A percentile compares a stretch with the other conserved stretches of the same genome.
Conservation (phyloP, 495 filamentous ascomycete genomes). For the Gamarada debralockiae region DNA sequence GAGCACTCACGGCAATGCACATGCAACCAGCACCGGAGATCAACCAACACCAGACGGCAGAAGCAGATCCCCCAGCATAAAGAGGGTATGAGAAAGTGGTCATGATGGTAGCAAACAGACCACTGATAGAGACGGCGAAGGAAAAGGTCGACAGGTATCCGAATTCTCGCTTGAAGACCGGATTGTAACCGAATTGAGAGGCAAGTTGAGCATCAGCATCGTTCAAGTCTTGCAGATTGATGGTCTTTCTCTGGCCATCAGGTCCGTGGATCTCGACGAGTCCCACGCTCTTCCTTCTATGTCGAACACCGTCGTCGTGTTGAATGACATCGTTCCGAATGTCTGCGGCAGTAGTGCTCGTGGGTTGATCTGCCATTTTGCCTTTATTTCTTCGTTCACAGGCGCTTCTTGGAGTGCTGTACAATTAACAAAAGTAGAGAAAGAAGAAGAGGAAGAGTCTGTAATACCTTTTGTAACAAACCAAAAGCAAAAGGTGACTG, state of each 20-base stretch:
- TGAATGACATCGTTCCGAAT: no score
- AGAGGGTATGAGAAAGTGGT: slow-evolving; percentile 60
- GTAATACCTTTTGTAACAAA: no score
- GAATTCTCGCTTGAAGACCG: slow-evolving; percentile 62
- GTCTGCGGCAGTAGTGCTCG: no score
- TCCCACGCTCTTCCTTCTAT: slow-evolving; percentile 9
- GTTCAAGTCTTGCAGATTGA: slow-evolving; percentile 19
- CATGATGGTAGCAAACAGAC: slow-evolving; percentile 56
- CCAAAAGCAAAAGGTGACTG: no score
- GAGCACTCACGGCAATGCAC: slow-evolving; percentile 50
- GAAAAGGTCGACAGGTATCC: slow-evolving; percentile 58
- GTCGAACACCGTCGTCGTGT: not conserved
- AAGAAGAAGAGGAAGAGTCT: no score
- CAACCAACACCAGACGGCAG: slow-evolving; percentile 63
- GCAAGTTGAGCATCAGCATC: slow-evolving; percentile 24
- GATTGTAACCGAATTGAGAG: slow-evolving; percentile 25
- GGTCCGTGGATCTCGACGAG: slow-evolving; percentile 13
- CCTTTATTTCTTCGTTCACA: no score
- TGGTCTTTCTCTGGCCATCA: slow-evolving; percentile 10
- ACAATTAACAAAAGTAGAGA: no score
- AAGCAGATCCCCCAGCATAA: slow-evolving; percentile 53
- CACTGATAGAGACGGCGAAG: slow-evolving; percentile 59
- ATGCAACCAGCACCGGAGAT: slow-evolving; percentile 59
- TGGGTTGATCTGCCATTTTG: no score
- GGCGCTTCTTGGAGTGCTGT: no score